Evolutionary conservation across 1,284 basidiomycete genomes (phyloP), one percentile per base, ranked within the genome.

Genomic region (Inonotus obliquus): DNA sequence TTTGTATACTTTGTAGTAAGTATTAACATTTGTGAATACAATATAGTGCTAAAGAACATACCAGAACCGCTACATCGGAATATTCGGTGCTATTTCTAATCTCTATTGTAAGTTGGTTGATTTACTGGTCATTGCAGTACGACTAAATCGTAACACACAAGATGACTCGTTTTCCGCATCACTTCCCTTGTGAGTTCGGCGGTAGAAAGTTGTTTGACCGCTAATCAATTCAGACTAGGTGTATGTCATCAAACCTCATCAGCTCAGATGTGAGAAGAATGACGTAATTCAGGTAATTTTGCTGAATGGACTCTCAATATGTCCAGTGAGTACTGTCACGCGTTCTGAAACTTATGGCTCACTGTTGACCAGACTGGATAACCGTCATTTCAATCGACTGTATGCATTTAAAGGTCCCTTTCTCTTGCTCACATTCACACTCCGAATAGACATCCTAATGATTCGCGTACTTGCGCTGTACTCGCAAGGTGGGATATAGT

Each of bases 391-490:
- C 27, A 6, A 49, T 59, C n/a, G 49, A 41, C 37, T 41, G 47
- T 27, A n/a, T 47, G 41, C 27, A 35, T 47, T 9, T 9, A 13
- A 23, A 10, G 23, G 11, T 49, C 1, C 27, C 51, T 17, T 14
- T 13, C 19, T 10, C 4, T 41, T 1, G 7, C 9, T 9, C 7
- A 13, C 1, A 17, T 23, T 4, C n/a, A n/a, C n/a, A 32, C 17
- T 11, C 35, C n/a, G 11, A n/a, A n/a, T n/a, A 60, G 59, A 60
- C 47, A 48, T 55, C 39, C 53, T 60, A 6, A 29, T 55, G 52
- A 54, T 60, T 23, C 47, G 59, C 2, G 52, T 54, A 32, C 44
- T 60, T 32, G 59, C 59, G n/a, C 53, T 60, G 9, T 60, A 48
- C 13, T 41, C 19, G 19, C 11, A 60, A 48, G 29, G 59, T 55